Conservation (phyloP, 305 asterid species). For the Solanum hybrid region DNA sequence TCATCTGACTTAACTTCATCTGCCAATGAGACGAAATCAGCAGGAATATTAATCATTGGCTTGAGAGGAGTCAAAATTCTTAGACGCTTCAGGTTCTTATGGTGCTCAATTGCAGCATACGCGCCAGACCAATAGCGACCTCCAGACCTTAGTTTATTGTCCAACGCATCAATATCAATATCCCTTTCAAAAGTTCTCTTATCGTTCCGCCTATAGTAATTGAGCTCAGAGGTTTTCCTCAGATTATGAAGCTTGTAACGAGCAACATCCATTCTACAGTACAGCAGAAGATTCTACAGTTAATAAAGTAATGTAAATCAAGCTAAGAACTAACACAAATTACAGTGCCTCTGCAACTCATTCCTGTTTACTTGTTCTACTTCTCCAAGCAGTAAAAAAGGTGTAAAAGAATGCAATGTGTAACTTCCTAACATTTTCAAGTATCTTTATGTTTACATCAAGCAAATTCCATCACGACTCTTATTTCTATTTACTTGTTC, state of each 20-base stretch:
- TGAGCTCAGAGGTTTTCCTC: constrained; percentile 30
- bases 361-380: neutral
- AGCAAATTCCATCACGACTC: neutral
- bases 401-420: neutral
- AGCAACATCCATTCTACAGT: constrained; percentile 91
- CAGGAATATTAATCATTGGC: constrained; percentile 16
- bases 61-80: constrained; percentile 44
- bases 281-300: constrained; percentile 8
- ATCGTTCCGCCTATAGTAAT: constrained; percentile 21
- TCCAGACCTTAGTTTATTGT: constrained; percentile 55
- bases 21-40: constrained; percentile 51
- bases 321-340: neutral
- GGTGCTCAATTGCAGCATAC: constrained; percentile 75
- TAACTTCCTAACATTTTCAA: neutral
- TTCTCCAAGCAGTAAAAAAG: neutral
- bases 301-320: neutral
- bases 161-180: constrained; percentile 57
- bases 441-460: neutral
- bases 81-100: constrained; percentile 70
- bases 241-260: constrained; percentile 67
- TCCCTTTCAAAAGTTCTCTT: constrained; percentile 43
- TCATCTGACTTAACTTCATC: constrained; percentile 25
- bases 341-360: neutral
- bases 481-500: neutral
- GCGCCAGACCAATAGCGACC: constrained; percentile 94